Percentiles rank a stretch among this genome's conserved stretches.
phyloP scores from a whole-genome alignment of 2,329 filamentous ascomycete species.

The Amesomyces nigricolor region DNA sequence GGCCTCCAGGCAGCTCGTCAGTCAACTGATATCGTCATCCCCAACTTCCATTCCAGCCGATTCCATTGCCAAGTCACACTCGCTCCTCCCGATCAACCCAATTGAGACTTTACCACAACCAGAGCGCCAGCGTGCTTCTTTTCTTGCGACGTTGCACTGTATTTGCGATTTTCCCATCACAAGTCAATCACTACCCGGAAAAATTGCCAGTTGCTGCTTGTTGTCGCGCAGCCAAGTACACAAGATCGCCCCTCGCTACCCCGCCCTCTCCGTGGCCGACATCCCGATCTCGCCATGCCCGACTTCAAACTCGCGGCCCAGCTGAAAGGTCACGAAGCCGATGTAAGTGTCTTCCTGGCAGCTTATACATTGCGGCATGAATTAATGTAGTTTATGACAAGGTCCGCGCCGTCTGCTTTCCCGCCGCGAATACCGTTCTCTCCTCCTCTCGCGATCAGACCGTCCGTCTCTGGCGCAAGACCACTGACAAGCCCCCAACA shows the following conservation, averaged over 20 bases:
- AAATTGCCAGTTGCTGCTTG: no score
- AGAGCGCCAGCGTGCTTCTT: no score
- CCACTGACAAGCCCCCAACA: constrained; percentile 50
- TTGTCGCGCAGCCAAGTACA: background rate
- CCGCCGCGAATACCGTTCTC: constrained; percentile 63
- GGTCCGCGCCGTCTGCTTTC: constrained; percentile 84
- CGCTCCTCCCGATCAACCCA: constrained; percentile 13
- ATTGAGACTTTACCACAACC: background rate
- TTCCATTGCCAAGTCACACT: constrained; percentile 16
- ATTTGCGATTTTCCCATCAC: background rate
- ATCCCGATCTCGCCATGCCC: constrained; percentile 46
- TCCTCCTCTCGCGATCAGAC: constrained; percentile 90
- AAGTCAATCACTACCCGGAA: no score
- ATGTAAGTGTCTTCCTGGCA: constrained; percentile 52
- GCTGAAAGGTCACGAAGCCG: constrained; percentile 82
- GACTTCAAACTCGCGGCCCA: constrained; percentile 92
- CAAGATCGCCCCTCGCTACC: constrained; percentile 2
- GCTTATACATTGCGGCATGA: no score
- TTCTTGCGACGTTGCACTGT: no score
- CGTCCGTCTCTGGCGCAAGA: constrained; percentile 76
- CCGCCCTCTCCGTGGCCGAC: constrained; percentile 1
- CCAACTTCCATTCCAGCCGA: constrained; percentile 17
- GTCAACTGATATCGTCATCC: background rate
- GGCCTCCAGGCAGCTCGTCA: constrained; percentile 10
- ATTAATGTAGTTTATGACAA: constrained; percentile 34